Evolutionary conservation across 2,329 filamentous ascomycete genomes (phyloP).

Genomic region (Claviceps sp.): DNA sequence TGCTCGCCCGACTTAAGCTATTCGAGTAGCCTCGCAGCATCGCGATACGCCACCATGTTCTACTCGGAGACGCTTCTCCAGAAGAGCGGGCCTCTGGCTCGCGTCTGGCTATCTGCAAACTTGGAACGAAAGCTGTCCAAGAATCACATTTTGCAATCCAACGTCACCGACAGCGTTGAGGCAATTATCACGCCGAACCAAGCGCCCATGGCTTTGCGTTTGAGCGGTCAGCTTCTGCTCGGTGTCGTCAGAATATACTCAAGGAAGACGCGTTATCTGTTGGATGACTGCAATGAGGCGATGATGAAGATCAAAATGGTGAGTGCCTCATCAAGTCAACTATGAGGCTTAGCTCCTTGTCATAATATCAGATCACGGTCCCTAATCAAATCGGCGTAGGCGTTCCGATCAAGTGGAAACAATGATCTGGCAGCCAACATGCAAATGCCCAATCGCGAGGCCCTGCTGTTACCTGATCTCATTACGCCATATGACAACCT

Average conservation of each 20-base stretch:
- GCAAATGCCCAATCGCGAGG: slow-evolving; percentile 69
- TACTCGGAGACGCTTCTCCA: slow-evolving; percentile 92
- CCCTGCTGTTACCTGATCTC: slow-evolving; percentile 78
- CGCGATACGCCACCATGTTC: slow-evolving; percentile 56
- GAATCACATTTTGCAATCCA: slow-evolving; percentile 86
- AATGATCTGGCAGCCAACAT: slow-evolving; percentile 84
- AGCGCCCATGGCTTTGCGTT: slow-evolving; percentile 84
- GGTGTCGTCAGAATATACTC: slow-evolving; percentile 97
- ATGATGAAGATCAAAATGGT: slow-evolving; percentile 99
- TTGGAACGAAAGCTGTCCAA: slow-evolving; percentile 97
- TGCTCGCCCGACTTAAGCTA: slow-evolving; percentile 10
- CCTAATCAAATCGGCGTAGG: slow-evolving; percentile 39
- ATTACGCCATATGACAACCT: slow-evolving; percentile 83
- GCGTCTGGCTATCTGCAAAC: slow-evolving; percentile 96
- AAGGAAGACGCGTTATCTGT: slow-evolving; percentile 85
- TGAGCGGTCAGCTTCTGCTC: slow-evolving; percentile 86
- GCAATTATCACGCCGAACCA: slow-evolving; percentile 89
- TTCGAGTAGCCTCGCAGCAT: slow-evolving; percentile 15
- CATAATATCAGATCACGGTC: not conserved
- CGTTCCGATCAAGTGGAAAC: slow-evolving; percentile 86
- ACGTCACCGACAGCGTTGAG: slow-evolving; percentile 87
- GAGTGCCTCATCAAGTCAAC: slow-evolving; percentile 14
- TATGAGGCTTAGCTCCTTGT: not conserved
- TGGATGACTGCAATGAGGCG: slow-evolving; percentile 96
- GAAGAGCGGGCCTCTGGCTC: slow-evolving; percentile 92